These are phyloP conservation scores for Crataegus laevigata DNA, from an alignment of 306 rosid species.

Conservation along the genomic window DNA sequence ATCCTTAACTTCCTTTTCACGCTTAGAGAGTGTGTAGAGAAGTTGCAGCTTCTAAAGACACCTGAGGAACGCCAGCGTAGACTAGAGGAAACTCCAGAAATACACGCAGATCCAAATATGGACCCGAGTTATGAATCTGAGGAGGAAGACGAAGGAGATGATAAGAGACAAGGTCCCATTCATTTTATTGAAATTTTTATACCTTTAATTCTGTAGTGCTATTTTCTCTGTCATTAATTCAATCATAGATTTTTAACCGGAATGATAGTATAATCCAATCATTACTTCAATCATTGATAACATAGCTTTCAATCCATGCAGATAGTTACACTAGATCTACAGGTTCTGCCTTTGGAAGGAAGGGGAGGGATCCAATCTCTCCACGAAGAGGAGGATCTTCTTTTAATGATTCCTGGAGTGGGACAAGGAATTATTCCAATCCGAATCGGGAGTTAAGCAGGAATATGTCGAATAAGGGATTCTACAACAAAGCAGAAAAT, in stretches of 20 bases:
- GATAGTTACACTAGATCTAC: constrained; percentile 63
- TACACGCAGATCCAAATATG: constrained; percentile 92
- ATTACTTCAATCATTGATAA: not conserved
- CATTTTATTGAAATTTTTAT: constrained; percentile 3
- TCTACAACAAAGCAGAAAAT: constrained; percentile 54
- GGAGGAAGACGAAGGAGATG: constrained; percentile 70
- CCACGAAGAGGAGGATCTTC: constrained; percentile 61
- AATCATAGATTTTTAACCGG: not conserved
- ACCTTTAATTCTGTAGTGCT: not conserved
- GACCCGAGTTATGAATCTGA: constrained; percentile 95
- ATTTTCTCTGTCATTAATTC: not conserved
- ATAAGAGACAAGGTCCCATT: constrained; percentile 53
- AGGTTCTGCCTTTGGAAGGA: constrained; percentile 70
- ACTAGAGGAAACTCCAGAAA: constrained; percentile 79
- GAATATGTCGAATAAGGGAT: constrained; percentile 60
- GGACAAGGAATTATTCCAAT: constrained; percentile 51
- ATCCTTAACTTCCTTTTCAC: constrained; percentile 67
- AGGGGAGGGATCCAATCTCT: constrained; percentile 68
- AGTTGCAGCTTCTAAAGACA: constrained; percentile 84
- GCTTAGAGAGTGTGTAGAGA: constrained; percentile 99
- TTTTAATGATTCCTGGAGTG: constrained; percentile 71
- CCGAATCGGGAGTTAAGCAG: constrained; percentile 55
- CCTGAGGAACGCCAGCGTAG: constrained; percentile 99
- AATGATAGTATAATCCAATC: not conserved
- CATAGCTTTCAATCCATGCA: constrained; percentile 36